Evolutionary conservation across 1,139 yeast genomes (phyloP).

Genomic region (Pichia sp.): DNA sequence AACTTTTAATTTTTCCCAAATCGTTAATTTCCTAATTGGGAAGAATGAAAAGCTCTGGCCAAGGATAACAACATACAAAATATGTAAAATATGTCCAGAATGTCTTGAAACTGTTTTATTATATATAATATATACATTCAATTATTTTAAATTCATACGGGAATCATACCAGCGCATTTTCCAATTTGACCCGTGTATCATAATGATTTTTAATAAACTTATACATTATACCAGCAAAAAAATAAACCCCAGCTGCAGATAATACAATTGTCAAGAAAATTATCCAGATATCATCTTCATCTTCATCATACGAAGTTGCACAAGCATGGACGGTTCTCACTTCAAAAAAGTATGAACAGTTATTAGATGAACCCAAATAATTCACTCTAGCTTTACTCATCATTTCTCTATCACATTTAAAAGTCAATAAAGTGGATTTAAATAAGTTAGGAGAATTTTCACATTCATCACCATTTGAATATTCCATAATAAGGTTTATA

Average conservation of each 20-base stretch:
- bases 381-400: slow-evolving; percentile 59
- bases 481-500: slow-evolving; percentile 61
- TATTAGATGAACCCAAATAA: slow-evolving; percentile 64
- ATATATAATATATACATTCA: too few relatives aligned
- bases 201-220: slow-evolving; percentile 24
- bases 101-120: too few relatives aligned
- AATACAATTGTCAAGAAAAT: slow-evolving; percentile 48
- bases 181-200: not conserved
- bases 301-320: slow-evolving; percentile 60
- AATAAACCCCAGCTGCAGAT: slow-evolving; percentile 49
- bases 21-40: not conserved
- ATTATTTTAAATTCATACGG: too few relatives aligned
- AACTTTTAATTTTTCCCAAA: not conserved
- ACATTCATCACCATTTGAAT: slow-evolving; percentile 69
- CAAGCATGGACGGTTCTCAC: slow-evolving; percentile 85
- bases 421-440: slow-evolving; percentile 63
- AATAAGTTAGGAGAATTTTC: slow-evolving; percentile 37
- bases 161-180: not conserved
- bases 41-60: not conserved
- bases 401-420: slow-evolving; percentile 76
- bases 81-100: too few relatives aligned
- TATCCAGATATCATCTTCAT: slow-evolving; percentile 54
- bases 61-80: too few relatives aligned
- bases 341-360: slow-evolving; percentile 81
- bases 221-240: slow-evolving; percentile 50